Evolutionary conservation across 139 green algal genomes (phyloP).

Genomic region (Asterochloris sp.): DNA sequence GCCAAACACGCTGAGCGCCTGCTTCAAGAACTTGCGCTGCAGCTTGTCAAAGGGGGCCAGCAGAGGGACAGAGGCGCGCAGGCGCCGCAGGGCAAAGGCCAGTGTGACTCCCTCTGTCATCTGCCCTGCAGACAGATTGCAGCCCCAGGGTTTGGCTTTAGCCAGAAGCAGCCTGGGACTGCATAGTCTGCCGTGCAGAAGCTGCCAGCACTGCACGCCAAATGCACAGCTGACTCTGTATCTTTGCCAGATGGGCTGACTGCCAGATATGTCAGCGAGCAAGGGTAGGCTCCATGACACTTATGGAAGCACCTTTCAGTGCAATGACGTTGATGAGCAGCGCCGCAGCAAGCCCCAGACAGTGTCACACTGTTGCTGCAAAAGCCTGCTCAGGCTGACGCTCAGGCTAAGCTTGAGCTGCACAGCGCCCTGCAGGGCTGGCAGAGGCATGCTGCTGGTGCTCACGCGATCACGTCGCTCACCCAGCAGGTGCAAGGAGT

Average conservation of each 20-base stretch:
- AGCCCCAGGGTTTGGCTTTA: neutral
- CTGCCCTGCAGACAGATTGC: conserved; percentile 20
- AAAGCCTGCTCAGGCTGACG: no score
- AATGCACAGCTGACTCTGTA: neutral
- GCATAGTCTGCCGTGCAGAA: neutral
- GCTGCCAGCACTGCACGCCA: neutral
- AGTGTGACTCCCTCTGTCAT: conserved; percentile 69
- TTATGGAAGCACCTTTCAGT: no score
- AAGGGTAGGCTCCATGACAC: no score
- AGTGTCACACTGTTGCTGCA: no score
- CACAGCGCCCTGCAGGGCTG: no score
- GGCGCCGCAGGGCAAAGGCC: conserved; percentile 72
- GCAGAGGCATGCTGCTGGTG: no score
- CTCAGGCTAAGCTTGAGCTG: no score
- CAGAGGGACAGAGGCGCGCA: conserved; percentile 63
- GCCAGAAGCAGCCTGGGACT: neutral
- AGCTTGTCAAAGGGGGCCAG: conserved; percentile 70
- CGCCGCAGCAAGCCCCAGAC: no score
- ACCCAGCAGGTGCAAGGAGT: conserved; percentile 88
- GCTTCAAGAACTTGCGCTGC: conserved; percentile 68
- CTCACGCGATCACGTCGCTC: neutral
- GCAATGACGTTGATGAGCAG: no score
- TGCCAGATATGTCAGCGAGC: no score
- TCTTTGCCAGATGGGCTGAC: no score
- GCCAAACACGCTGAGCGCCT: conserved; percentile 70